Conservation (phyloP, 192 early-diverging fungal genomes). For the Coemansia sp. region DNA sequence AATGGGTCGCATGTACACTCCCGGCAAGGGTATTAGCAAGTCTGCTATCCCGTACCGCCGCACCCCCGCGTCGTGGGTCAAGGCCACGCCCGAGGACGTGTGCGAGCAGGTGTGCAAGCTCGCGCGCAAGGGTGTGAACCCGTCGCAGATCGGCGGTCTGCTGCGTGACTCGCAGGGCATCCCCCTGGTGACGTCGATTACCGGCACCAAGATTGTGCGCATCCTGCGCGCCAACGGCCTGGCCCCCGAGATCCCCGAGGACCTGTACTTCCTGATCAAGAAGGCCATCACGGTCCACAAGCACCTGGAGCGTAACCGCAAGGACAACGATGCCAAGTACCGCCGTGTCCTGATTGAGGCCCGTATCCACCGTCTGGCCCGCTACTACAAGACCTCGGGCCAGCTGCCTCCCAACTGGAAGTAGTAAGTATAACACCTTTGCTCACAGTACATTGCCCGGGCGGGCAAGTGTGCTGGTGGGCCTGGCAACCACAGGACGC, state of each 20-base stretch:
- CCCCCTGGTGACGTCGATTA: conserved; percentile 92
- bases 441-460: background rate
- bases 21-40: conserved; percentile 91
- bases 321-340: conserved; percentile 99
- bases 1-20: conserved; percentile 95
- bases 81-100: conserved; percentile 95
- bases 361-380: conserved; percentile 94
- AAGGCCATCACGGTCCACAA: conserved; percentile 98
- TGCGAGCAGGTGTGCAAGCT: conserved; percentile 98
- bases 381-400: conserved; percentile 98
- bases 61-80: conserved; percentile 95
- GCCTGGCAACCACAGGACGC: conserved; percentile 15
- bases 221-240: conserved; percentile 97
- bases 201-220: conserved; percentile 99
- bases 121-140: conserved; percentile 98
- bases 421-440: conserved; percentile 94
- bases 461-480: background rate
- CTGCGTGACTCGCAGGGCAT: conserved; percentile 98
- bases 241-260: conserved; percentile 94
- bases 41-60: conserved; percentile 75
- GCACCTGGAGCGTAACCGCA: conserved; percentile 98
- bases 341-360: conserved; percentile 97
- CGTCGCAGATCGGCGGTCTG: conserved; percentile 97
- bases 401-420: conserved; percentile 97
- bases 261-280: conserved; percentile 99